Base-by-base conservation (phyloP, 768 basidiomycete species). In the Boletus vinaceobasis region DNA sequence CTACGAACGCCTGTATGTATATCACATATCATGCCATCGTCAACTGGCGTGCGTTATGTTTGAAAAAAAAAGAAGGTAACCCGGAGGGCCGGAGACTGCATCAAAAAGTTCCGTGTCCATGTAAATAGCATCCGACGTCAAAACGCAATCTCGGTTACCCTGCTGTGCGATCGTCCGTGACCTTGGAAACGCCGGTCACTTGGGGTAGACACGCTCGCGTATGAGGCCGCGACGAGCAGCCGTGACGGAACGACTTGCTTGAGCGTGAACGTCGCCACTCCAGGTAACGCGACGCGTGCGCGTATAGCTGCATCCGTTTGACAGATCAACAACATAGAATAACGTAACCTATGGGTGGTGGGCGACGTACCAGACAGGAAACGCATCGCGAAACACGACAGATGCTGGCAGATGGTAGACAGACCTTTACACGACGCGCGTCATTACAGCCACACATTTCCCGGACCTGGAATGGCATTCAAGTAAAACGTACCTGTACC, bases 151-250 rank as follows among this genome's bases (percentile, higher is more conserved):
- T 62, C 57, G 38, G 56, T 7, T 19, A 63, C 58, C 32, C 53
- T 50, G 27, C 61, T 57, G n/a, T 52, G 29, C 17, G 62, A 51
- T 37, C 61, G 55, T 26, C 3, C 37, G 33, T 62, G 60, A 1
- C 37, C 29, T 14, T 13, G 59, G 14, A 38, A 40, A 21, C 21
- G 48, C 27, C 36, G 35, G 23, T 51, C 36, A n/a, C 37, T 8
- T 1, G n/a, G 5, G 3, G 49, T 31, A 2, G 53, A 48, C 35
- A 43, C 31, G 14, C 33, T 21, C 3, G 46, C 11, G 1, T 50
- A 55, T 4, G 50, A 52, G 23, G 29, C 54, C 15, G 43, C 9
- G 7, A 33, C 37, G 7, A 49, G 44, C 26, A 52, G n/a, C 26
- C 15, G 37, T 14, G 52, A 43, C 7, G 37, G 19, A 32, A 43